Conservation (phyloP, 2,329 filamentous ascomycete genomes). For the Botrytis tulipae region DNA sequence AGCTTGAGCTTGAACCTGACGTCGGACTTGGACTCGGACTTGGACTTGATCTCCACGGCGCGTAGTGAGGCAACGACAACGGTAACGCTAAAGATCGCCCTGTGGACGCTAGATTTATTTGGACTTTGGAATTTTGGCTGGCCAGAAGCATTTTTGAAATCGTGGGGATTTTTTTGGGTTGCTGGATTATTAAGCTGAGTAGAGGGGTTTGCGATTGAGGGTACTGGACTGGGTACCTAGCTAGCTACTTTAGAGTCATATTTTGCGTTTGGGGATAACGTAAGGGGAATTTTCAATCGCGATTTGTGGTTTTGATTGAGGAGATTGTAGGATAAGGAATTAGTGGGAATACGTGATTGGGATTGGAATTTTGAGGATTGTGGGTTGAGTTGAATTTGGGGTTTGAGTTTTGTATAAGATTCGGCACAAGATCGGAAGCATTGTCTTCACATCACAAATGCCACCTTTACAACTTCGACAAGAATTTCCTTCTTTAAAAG, state of each 20-base stretch:
- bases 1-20: background rate
- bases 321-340: background rate
- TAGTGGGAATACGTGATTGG: background rate
- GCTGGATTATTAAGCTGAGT: background rate
- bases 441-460: conserved; percentile 25
- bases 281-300: background rate
- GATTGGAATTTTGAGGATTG: background rate
- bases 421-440: background rate
- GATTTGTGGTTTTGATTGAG: background rate
- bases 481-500: conserved; percentile 38
- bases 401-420: background rate
- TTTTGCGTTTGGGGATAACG: background rate
- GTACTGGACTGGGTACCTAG: background rate
- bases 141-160: background rate
- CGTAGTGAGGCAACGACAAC: background rate
- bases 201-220: background rate
- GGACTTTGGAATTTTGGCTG: too few relatives aligned
- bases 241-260: background rate
- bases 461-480: conserved; percentile 38
- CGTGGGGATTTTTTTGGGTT: background rate
- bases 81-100: background rate
- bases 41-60: too few relatives aligned
- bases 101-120: background rate
- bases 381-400: background rate
- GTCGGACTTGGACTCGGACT: too few relatives aligned